A percentile compares a stretch with the other conserved stretches of the same genome.
These are phyloP conservation scores for Hylodesmum podocarpum DNA, from an alignment of 306 rosid species.

Conservation along the genomic window DNA sequence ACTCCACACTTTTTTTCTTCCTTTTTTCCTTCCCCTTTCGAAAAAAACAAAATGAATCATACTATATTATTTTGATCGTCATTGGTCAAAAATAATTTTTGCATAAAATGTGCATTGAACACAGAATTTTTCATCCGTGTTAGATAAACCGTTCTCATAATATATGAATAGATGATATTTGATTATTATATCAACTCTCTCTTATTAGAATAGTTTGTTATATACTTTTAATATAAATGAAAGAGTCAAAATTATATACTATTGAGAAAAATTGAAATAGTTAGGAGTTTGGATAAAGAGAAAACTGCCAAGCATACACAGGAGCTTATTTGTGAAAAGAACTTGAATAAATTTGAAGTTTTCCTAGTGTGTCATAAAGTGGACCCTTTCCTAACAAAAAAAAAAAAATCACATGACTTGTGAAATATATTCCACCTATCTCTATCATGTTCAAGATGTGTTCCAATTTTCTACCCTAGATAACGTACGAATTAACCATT, in stretches of 20 bases:
- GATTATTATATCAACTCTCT: too few relatives aligned
- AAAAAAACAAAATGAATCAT: too few relatives aligned
- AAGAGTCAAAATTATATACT: background rate
- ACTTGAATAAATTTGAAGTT: slow-evolving; percentile 14
- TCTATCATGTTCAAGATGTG: background rate
- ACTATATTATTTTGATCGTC: too few relatives aligned
- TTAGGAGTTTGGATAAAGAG: background rate
- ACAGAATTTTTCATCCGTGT: too few relatives aligned
- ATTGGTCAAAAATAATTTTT: too few relatives aligned
- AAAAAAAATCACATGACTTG: background rate
- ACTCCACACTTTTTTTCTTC: too few relatives aligned
- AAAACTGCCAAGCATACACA: background rate
- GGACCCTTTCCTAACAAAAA: background rate
- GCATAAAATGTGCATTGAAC: too few relatives aligned
- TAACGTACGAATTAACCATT: background rate
- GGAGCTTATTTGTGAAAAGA: background rate
- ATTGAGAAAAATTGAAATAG: background rate
- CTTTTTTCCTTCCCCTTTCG: background rate
- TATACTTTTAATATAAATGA: background rate
- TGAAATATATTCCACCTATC: background rate
- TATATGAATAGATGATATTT: too few relatives aligned
- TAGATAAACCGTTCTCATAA: too few relatives aligned
- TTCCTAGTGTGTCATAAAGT: slow-evolving; percentile 3
- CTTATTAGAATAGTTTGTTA: background rate
- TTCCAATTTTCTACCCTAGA: slow-evolving; percentile 4